Conservation (phyloP, 2,329 filamentous ascomycete species). For the Nothophoma quercina region DNA sequence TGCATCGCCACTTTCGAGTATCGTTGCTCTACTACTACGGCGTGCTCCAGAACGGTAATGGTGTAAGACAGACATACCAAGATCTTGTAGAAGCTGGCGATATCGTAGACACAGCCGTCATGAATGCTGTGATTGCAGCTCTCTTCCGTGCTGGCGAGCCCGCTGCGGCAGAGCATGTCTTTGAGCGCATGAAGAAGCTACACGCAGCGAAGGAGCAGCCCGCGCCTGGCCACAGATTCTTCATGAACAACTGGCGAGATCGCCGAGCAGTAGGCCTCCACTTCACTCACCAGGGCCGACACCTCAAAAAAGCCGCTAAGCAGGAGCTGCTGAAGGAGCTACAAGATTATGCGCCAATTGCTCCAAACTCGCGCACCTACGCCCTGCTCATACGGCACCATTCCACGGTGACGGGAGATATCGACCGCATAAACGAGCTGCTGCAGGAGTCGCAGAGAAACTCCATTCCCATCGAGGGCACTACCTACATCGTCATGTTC, state of each 20-base stretch:
- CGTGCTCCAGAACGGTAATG: conserved; percentile 74
- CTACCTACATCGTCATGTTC: conserved; percentile 82
- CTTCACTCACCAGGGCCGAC: conserved; percentile 55
- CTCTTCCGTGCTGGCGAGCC: conserved; percentile 80
- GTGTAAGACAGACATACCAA: conserved; percentile 77
- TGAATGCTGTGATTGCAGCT: conserved; percentile 86
- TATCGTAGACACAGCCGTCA: conserved; percentile 83
- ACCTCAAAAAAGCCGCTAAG: conserved; percentile 53
- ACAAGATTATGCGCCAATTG: conserved; percentile 71
- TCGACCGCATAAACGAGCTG: conserved; percentile 73
- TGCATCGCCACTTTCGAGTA: conserved; percentile 82
- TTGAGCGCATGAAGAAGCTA: conserved; percentile 79
- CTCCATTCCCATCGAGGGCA: conserved; percentile 72
- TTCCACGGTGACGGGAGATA: conserved; percentile 71
- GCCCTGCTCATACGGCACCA: conserved; percentile 80
- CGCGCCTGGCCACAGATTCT: conserved; percentile 37
- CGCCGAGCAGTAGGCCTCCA: conserved; percentile 55
- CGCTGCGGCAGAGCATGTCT: conserved; percentile 78
- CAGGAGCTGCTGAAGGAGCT: conserved; percentile 65
- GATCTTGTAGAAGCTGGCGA: conserved; percentile 86
- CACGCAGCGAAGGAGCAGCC: conserved; percentile 51
- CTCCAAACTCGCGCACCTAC: conserved; percentile 81
- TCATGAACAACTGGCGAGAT: conserved; percentile 52
- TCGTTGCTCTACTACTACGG: conserved; percentile 86
- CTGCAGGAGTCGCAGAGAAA: conserved; percentile 80